A percentile compares a stretch with the other conserved stretches of the same genome.
Evolutionary conservation across 2,329 filamentous ascomycete genomes (phyloP).

Genomic region (Xylariaceae sp.): DNA sequence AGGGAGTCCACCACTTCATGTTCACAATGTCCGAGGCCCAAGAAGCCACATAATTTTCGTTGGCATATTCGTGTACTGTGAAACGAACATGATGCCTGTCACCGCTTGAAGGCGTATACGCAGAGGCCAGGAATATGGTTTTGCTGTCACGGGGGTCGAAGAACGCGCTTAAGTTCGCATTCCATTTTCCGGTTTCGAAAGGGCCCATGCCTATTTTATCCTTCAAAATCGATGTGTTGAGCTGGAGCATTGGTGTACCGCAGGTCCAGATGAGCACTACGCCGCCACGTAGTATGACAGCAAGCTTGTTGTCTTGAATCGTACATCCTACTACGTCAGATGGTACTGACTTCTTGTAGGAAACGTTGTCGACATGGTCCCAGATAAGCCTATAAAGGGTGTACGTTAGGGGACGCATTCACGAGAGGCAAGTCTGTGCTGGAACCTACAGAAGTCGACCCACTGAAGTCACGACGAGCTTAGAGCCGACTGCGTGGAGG

Average conservation of each 20-base stretch:
- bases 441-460: conserved; percentile 20
- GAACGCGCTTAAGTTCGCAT: conserved; percentile 9
- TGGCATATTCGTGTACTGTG: conserved; percentile 7
- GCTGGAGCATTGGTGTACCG: conserved; percentile 6
- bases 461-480: conserved; percentile 17
- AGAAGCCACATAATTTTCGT: not conserved
- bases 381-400: conserved; percentile 24
- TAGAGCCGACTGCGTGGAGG: conserved; percentile 20
- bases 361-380: conserved; percentile 19
- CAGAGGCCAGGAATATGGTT: conserved; percentile 19
- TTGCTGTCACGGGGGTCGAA: conserved; percentile 16
- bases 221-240: conserved; percentile 11
- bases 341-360: conserved; percentile 19
- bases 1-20: not conserved
- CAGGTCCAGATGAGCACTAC: conserved; percentile 22
- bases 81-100: not conserved
- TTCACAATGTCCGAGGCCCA: not conserved
- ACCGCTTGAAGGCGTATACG: not conserved
- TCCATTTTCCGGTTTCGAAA: conserved; percentile 1
- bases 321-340: conserved; percentile 4
- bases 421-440: no score
- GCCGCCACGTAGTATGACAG: conserved; percentile 16
- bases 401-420: no score
- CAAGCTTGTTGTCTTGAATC: conserved; percentile 16
- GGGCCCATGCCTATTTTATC: not conserved